Conservation (phyloP, 106 monocot species). For the Gastrodia elata region DNA sequence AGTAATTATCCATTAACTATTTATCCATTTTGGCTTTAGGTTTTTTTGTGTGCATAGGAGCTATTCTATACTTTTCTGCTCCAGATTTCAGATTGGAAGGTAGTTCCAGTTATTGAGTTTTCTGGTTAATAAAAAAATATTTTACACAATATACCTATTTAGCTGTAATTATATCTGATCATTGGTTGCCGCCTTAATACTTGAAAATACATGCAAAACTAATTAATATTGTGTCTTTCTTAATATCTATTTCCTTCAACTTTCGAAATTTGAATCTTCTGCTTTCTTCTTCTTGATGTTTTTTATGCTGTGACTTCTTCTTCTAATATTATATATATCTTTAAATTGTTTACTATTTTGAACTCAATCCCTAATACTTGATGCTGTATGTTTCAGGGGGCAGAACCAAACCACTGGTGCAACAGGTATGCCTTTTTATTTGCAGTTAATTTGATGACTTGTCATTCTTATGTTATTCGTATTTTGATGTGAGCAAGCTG, state of each 20-base stretch:
- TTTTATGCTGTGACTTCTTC: neutral
- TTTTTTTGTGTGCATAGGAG: neutral
- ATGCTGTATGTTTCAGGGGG: slow-evolving; percentile 38
- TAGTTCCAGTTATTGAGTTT: neutral
- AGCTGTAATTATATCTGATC: neutral
- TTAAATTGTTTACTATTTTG: neutral
- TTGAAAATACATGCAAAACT: neutral
- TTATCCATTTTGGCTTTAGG: neutral
- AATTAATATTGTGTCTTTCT: neutral
- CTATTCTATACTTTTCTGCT: no score
- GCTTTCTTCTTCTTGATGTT: neutral
- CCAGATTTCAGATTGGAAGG: neutral
- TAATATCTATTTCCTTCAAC: neutral
- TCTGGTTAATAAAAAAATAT: neutral
- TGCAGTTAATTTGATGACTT: neutral
- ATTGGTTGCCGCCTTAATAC: neutral
- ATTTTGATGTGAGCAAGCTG: neutral
- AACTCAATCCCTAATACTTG: neutral
- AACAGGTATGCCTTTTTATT: slow-evolving; percentile 38
- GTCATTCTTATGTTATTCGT: neutral
- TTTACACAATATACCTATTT: neutral
- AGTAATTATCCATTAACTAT: slow-evolving; percentile 30
- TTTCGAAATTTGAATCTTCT: neutral
- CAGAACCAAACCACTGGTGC: slow-evolving; percentile 50
- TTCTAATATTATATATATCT: neutral